Evolutionary conservation across 768 basidiomycete species (phyloP).

Genomic region (Chlorophyllum brunneum): DNA sequence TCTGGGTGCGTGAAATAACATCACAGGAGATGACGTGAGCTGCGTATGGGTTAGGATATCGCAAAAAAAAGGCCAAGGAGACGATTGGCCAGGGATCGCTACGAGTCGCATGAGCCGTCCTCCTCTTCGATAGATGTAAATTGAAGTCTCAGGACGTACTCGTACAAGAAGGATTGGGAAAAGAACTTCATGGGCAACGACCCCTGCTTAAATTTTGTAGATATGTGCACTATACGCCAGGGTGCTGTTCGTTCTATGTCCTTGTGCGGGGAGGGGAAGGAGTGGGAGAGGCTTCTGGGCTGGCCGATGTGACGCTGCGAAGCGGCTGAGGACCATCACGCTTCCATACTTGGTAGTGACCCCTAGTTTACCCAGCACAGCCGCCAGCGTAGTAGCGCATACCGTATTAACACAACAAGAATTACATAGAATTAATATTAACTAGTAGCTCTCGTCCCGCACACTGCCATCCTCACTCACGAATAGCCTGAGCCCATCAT

Average conservation of each 20-base stretch:
- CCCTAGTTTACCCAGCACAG: too few species aligned
- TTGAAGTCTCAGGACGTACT: conserved; percentile 32
- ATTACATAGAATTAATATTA: background rate
- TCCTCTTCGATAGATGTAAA: background rate
- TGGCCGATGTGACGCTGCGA: background rate
- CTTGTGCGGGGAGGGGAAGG: background rate
- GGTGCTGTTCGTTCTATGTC: conserved; percentile 1
- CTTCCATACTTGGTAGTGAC: conserved; percentile 5
- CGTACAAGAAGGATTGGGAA: conserved; percentile 51
- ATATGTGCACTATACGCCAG: background rate
- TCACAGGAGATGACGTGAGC: conserved; percentile 94
- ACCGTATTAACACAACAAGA: too few species aligned
- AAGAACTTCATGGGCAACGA: conserved; percentile 52
- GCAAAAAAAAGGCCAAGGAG: conserved; percentile 88
- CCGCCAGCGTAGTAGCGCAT: too few species aligned
- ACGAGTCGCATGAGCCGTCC: conserved; percentile 17
- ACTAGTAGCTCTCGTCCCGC: conserved; percentile 50
- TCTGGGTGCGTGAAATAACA: conserved; percentile 80
- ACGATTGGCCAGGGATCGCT: conserved; percentile 95
- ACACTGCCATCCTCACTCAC: conserved; percentile 38
- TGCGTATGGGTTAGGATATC: conserved; percentile 95
- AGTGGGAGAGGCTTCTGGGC: background rate
- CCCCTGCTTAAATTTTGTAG: conserved; percentile 19
- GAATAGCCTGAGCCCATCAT: conserved; percentile 66
- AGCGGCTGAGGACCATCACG: conserved; percentile 1